Conservation (phyloP, 495 filamentous ascomycete genomes). For the Penicillium simplicissimum region DNA sequence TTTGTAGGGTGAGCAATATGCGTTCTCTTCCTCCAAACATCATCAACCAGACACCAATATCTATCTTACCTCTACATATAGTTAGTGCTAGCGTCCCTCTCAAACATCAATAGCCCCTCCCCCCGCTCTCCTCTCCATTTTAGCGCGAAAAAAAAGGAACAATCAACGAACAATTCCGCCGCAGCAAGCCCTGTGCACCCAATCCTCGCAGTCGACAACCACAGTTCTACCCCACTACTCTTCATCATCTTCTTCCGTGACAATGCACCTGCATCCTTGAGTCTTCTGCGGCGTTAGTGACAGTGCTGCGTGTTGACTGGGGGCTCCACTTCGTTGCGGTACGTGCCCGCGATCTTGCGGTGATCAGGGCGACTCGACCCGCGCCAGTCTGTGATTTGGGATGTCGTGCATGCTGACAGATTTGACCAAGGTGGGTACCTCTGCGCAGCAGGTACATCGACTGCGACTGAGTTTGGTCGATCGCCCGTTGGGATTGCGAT, state of each 20-base stretch:
- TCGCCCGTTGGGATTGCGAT: background rate
- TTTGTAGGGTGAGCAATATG: background rate
- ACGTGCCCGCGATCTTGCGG: background rate
- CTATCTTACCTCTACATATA: background rate
- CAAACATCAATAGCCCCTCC: conserved; percentile 20
- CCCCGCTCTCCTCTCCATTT: conserved; percentile 23
- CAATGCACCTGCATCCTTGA: background rate
- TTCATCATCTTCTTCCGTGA: background rate
- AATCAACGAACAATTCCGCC: background rate
- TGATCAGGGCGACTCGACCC: conserved; percentile 16
- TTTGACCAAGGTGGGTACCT: background rate
- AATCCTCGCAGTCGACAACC: background rate
- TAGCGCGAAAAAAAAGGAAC: conserved; percentile 20
- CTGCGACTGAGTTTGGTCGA: background rate
- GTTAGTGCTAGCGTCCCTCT: background rate
- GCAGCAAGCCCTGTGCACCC: background rate
- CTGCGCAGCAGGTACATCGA: background rate
- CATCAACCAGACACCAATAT: background rate
- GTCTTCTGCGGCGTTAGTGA: background rate
- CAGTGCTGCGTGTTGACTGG: background rate
- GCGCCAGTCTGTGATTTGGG: conserved; percentile 6
- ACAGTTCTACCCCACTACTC: conserved; percentile 2
- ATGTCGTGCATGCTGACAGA: conserved; percentile 31
- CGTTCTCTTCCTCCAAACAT: background rate
- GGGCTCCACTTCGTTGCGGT: conserved; percentile 2